These are phyloP conservation scores for Dryas integrifolia DNA, from an alignment of 331 rosid genomes.

Conservation along the genomic window DNA sequence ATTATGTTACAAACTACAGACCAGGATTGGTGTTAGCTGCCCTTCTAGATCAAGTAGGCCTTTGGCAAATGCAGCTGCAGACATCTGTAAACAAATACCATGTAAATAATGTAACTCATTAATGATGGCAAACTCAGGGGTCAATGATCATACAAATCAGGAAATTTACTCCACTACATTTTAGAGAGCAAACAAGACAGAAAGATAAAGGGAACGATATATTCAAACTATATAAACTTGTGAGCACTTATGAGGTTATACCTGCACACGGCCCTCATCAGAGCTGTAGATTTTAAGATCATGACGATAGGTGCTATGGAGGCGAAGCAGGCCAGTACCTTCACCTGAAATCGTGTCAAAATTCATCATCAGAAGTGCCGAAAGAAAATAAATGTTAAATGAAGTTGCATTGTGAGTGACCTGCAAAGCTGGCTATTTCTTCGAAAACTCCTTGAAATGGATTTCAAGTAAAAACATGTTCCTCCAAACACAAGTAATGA, in stretches of 20 bases:
- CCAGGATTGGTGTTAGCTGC: slow-evolving; percentile 94
- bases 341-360: slow-evolving; percentile 64
- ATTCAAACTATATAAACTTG: background rate
- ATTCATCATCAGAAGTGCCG: slow-evolving; percentile 8
- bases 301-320: slow-evolving; percentile 96
- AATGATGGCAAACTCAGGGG: slow-evolving; percentile 26
- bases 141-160: slow-evolving; percentile 18
- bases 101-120: slow-evolving; percentile 22
- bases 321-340: slow-evolving; percentile 97
- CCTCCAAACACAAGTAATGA: background rate
- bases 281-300: slow-evolving; percentile 98
- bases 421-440: background rate
- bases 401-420: background rate
- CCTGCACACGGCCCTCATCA: slow-evolving; percentile 99
- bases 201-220: slow-evolving; percentile 9
- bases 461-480: background rate
- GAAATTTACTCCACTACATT: slow-evolving; percentile 6
- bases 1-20: slow-evolving; percentile 40
- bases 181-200: slow-evolving; percentile 5
- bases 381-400: slow-evolving; percentile 4
- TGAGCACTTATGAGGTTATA: slow-evolving; percentile 27
- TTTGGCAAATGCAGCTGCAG: slow-evolving; percentile 99
- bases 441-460: background rate
- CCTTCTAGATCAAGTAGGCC: slow-evolving; percentile 99
- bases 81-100: slow-evolving; percentile 66